Evolutionary conservation across 2,329 filamentous ascomycete species (phyloP), one percentile per base, ranked within the genome.

Genomic region (Colletotrichum truncatum): DNA sequence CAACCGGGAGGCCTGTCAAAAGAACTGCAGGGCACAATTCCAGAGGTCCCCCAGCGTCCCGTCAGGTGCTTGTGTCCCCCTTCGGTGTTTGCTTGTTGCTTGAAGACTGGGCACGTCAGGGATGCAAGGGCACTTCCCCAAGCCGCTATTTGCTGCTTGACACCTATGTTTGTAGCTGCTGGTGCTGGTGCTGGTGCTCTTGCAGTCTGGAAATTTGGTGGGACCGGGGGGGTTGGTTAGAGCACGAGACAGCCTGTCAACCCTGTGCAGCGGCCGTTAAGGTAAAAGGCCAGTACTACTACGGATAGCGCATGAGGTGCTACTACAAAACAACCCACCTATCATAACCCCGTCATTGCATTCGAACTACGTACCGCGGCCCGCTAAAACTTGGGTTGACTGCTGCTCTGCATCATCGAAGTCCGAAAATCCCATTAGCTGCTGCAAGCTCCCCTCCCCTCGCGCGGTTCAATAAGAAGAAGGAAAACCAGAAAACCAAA

Each of bases 371-470:
- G 62, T 62, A 49, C 49, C 39, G 12, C 23, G 14, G 7, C 21
- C 12, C 53, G 60, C 60, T 59, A 48, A 54, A 32, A 49, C 21
- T 53, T 21, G 36, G 14, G 28, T 26, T 52, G 32, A 26, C 30
- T 60, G 36, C 41, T 49, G 56, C 45, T 34, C 49, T 66, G 57
- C 49, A 66, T 66, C 63, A 66, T 66, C 49, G 62, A 66, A 56
- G 34, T 56, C 21, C 21, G 18, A 38, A 66, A 55, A 25, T 49
- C 43, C 57, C 63, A 63, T 63, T 49, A 34, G 23, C 34, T 21
- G 60, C 43, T 49, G 36, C 39, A 56, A 55, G 39, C 43, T 32
- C 14, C 55, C 30, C 36, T 18, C 39, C 56, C 25, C 32, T 14
- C 30, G 9, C 30, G n/a, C 53, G 12, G 39, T 54, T 58, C 30